Base-by-base conservation (phyloP, 305 asterid genomes). In the Nicotiana rustica region DNA sequence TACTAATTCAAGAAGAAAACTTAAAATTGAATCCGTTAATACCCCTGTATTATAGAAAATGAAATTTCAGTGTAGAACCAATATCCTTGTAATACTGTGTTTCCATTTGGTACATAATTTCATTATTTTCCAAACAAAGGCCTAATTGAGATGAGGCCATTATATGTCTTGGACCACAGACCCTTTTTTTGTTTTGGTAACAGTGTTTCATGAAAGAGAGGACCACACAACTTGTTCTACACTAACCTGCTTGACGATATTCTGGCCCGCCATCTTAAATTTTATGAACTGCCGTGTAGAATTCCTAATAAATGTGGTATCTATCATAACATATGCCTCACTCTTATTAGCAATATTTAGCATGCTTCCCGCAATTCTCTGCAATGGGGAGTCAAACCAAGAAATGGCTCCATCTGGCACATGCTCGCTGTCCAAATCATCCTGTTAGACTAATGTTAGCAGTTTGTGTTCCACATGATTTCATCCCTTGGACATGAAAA, bases 81-180 rank as follows among this genome's bases (percentile, higher is more conserved):
- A 8, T 6, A 49, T 52, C 64, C 64, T 25, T 52, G 47, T 25
- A 73, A 41, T 18, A 3, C n/a, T 29, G 64, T 57, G 7, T 4
- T 41, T 70, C 7, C 0, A 2, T 70, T 10, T 19, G 35, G 21
- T 44, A 71, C 6, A 3, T 71, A 44, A n/a, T 19, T 71, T 70
- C 60, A 5, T 44, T 10, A 19, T 47, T 19, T 44, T 44, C 78
- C 78, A 71, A 21, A 6, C 33, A 29, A 19, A 18, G 19, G 19
- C 61, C 61, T 19, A 41, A 44, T 44, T 44, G 35, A 38, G 79
- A 75, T 75, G 47, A 41, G 65, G 52, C 61, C 79, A 29, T 25
- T 25, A 15, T 75, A 49, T 0, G n/a, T 52, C 13, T 25, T 25
- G 44, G 79, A 75, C 29, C 65, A 21, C 25, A 18, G n/a, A n/a